Base-by-base conservation (phyloP, 2,329 filamentous ascomycete genomes). In the Paracamarosporium sp. region DNA sequence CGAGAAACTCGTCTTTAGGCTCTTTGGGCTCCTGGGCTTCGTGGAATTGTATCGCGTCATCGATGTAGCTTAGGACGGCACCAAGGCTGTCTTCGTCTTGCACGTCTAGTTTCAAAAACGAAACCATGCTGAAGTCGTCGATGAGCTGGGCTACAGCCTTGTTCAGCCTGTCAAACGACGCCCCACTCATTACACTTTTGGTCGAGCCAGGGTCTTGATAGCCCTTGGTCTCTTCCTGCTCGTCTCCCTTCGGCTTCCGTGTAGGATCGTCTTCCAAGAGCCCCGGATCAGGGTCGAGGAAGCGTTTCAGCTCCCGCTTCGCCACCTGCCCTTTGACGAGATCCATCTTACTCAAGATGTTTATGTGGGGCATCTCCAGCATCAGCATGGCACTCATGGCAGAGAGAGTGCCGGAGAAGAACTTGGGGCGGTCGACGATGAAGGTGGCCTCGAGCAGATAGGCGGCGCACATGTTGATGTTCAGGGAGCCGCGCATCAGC, bases 381-480 rank as follows among this genome's bases (percentile, higher is more conserved):
- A 98, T 95, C 70, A 99, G 88, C 95, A 99, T 99, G 63, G 95
- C 93, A 71, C 91, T 96, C 95, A 99, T 98, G 64, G 95, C 95
- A 73, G 91, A 95, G 59, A 99, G 82, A 0, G 95, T 97, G 12
- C 95, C 95, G 0, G 95, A 90, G 78, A 99, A 98, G 83, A 96
- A 99, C 80, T 98, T 99, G 71, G 95, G 91, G 59, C 92, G 89
- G 79, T 99, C 95, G 61, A 97, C 87, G 69, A 98, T 90, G 75
- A 98, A 99, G 8, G 93, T 97, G 12, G 92, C 92, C 78, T 99
- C 95, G 62, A 99, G 88, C 30, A 99, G 86, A 77, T 98, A 99
- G 9, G 94, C 88, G 41, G 95, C 95, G 75, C 94, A 97, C 67
- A 98, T 87, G 69, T 90, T 92, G 73, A 98, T 90, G 77, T 97